Base-by-base conservation (phyloP, 768 basidiomycete genomes). In the Calocybe cyanea region DNA sequence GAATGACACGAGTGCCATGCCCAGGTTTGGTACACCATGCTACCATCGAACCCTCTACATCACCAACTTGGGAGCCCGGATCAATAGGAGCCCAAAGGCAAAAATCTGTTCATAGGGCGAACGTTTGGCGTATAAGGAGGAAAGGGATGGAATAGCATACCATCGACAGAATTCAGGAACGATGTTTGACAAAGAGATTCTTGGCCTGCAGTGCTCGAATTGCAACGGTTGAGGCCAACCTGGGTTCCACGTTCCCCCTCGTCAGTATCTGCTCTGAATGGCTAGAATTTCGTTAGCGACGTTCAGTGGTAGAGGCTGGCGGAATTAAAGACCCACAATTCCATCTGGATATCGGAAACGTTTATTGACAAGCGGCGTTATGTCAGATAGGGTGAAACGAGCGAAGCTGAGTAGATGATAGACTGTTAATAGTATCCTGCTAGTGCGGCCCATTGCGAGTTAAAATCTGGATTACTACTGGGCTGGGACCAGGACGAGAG, bases 181-280 rank as follows among this genome's bases (percentile, higher is more conserved):
- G 68, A 56, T 1, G 82, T 84, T 60, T 83, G 81, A 58, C 81
- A 83, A 17, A 72, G 52, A 0, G 83, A 83, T 3, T 67, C 21
- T 46, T 71, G 77, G 48, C 68, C 72, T 59, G 78, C 67, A 4
- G 82, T 83, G 21, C 76, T 77, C 1, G 74, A 68, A 61, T 81
- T 80, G 63, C 80, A 83, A 4, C 64, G 54, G 59, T 80, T 81
- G 68, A 79, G 79, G 10, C 83, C 83, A n/a, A 47, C 50, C 51
- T 83, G 82, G 10, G 65, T 58, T 4, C 83, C 84, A 49, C 83
- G 80, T 19, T 60, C 56, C 35, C 65, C 39, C 15, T 53, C 64
- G 49, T 64, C 63, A 34, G 71, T 60, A 38, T 77, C 72, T 31
- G 67, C 77, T 60, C 79, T 67, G 56, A 75, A 71, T 2, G 80